phyloP scores from a whole-genome alignment of 2,329 filamentous ascomycete species.

The Paracoccidioides brasiliensis region DNA sequence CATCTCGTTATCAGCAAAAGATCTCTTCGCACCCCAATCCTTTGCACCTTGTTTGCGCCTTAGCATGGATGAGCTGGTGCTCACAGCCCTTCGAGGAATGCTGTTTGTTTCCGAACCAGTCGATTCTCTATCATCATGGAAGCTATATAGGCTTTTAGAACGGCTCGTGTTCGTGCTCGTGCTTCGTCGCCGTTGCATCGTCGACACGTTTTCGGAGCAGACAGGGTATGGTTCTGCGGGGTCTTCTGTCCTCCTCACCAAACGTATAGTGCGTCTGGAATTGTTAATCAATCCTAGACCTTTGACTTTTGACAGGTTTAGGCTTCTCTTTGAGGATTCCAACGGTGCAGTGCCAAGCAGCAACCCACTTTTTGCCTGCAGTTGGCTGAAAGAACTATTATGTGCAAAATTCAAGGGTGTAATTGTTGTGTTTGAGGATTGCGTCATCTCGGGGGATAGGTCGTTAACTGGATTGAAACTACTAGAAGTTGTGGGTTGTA shows the following conservation, averaged over 20 bases:
- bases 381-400: slow-evolving; percentile 29
- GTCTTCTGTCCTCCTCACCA: slow-evolving; percentile 16
- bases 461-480: slow-evolving; percentile 10
- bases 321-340: slow-evolving; percentile 18
- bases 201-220: slow-evolving; percentile 1
- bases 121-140: slow-evolving; percentile 3
- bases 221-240: slow-evolving; percentile 3
- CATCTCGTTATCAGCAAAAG: slow-evolving; percentile 6
- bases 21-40: slow-evolving; percentile 37
- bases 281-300: slow-evolving; percentile 57
- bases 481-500: background rate
- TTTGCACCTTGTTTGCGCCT: slow-evolving; percentile 37
- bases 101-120: slow-evolving; percentile 1
- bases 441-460: background rate
- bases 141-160: slow-evolving; percentile 12
- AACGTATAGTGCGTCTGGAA: slow-evolving; percentile 48
- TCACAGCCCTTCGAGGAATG: slow-evolving; percentile 34
- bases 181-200: slow-evolving; percentile 8
- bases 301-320: slow-evolving; percentile 27
- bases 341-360: slow-evolving; percentile 34
- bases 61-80: slow-evolving; percentile 37
- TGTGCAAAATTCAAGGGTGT: slow-evolving; percentile 25
- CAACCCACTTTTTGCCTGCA: slow-evolving; percentile 40
- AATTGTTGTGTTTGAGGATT: slow-evolving; percentile 7
- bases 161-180: slow-evolving; percentile 17